phyloP scores from a whole-genome alignment of 495 filamentous ascomycete species.

The Niebla homalea region DNA sequence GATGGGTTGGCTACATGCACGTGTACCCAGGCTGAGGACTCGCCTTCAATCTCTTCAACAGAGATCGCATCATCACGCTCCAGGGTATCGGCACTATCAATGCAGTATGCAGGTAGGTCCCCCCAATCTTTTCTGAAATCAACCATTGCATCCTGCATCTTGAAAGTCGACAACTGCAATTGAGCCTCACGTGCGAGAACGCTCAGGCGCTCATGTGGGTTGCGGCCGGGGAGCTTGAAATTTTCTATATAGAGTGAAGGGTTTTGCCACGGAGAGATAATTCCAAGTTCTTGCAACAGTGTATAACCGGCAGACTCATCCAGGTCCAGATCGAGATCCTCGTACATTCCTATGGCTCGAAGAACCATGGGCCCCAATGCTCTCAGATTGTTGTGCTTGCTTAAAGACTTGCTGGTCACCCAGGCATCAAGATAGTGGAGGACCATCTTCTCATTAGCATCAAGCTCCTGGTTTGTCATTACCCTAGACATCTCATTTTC shows the following conservation, averaged over 20 bases:
- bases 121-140: constrained; percentile 58
- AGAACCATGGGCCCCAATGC: constrained; percentile 59
- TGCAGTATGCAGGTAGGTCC: constrained; percentile 61
- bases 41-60: constrained; percentile 45
- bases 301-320: constrained; percentile 43
- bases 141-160: constrained; percentile 39
- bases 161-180: constrained; percentile 19
- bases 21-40: constrained; percentile 62
- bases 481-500: constrained; percentile 11
- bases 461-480: constrained; percentile 14
- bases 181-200: constrained; percentile 21
- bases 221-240: constrained; percentile 47
- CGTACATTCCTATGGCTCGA: constrained; percentile 57
- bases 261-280: constrained; percentile 71
- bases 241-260: constrained; percentile 42
- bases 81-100: constrained; percentile 55
- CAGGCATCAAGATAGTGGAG: constrained; percentile 62
- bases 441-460: constrained; percentile 39
- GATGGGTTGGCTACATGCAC: constrained; percentile 90
- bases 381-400: constrained; percentile 32
- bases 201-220: constrained; percentile 24
- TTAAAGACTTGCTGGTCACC: constrained; percentile 41
- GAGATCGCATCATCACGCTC: constrained; percentile 91
- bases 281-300: constrained; percentile 78
- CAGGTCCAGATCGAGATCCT: constrained; percentile 41